Base-by-base conservation (phyloP, 768 basidiomycete genomes). In the Suillus ampliporus region DNA sequence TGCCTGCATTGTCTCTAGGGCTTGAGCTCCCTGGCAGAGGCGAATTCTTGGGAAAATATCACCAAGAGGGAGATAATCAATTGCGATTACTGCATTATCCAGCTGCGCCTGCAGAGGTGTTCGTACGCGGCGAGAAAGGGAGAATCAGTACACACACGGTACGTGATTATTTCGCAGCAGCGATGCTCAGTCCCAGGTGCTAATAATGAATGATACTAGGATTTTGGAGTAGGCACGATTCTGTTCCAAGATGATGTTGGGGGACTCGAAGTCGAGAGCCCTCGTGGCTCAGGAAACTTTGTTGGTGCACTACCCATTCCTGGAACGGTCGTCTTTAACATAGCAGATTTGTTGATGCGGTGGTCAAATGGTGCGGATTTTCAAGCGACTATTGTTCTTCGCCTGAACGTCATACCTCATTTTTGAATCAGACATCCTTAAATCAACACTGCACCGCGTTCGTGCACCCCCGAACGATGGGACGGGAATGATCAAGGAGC, bases 211-310 rank as follows among this genome's bases (percentile, higher is more conserved):
- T 65, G 69, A 48, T 65, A 71, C n/a, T 65, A 71, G 44, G 88
- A 90, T 70, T 89, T 83, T 63, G 81, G 83, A 3, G 83, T 79
- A 0, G 76, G 87, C n/a, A 90, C 88, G 58, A 72, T 88, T 8
- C 72, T 90, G 5, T 77, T 88, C 56, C 88, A 89, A 72, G 87
- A 89, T 65, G 77, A 81, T 5, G 78, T 82, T 3, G 87, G 87
- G 7, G 89, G 89, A 0, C 76, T 89, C 5, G 86, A 90, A 67
- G 82, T 89, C 5, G 85, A 88, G 68, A 81, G 84, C 67, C 85
- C 85, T 0, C 73, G 77, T 44, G 67, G 72, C n/a, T 79, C 83
- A 6, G 85, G 83, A 2, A 58, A 71, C 47, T 83, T 82, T 65
- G 61, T 72, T 75, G 72, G 79, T 38, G 83, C 78, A 1, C 74